These are phyloP conservation scores for Yarrowia porcina DNA, from an alignment of 805 yeast genomes.

Conservation along the genomic window DNA sequence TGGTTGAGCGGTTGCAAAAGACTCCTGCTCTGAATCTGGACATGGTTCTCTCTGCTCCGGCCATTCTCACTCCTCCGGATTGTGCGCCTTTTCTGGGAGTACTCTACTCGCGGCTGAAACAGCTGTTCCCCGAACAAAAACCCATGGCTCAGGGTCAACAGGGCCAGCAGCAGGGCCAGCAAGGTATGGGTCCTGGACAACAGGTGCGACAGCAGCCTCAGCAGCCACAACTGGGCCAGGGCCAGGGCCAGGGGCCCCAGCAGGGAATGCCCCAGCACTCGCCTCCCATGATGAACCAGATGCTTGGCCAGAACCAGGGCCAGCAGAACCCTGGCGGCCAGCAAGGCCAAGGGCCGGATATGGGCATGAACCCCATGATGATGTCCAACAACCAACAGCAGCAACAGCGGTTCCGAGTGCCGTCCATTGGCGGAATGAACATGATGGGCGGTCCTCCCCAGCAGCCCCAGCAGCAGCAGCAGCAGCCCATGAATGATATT, in stretches of 20 bases:
- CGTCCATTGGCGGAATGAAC: constrained; percentile 14
- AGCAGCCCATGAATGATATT: constrained; percentile 21
- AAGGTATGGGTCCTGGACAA: constrained; percentile 11
- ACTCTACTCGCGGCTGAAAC: constrained; percentile 12
- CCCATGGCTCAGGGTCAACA: neutral
- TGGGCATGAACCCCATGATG: constrained; percentile 23
- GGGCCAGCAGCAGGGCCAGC: constrained; percentile 19
- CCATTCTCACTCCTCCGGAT: constrained; percentile 22
- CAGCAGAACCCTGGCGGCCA: neutral
- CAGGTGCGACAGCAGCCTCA: constrained; percentile 19
- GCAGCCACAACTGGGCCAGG: neutral
- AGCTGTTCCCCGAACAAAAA: neutral
- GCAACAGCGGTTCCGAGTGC: constrained; percentile 14
- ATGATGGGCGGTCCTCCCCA: constrained; percentile 16
- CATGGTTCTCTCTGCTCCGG: neutral
- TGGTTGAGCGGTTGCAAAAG: constrained; percentile 31
- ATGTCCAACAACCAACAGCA: constrained; percentile 16
- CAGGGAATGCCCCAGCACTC: constrained; percentile 28
- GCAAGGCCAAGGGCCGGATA: neutral
- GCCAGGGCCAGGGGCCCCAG: neutral
- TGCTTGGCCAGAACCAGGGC: constrained; percentile 9
- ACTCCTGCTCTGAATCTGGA: constrained; percentile 8
- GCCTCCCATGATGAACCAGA: constrained; percentile 27
- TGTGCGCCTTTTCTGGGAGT: constrained; percentile 1
- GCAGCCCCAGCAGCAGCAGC: constrained; percentile 13